Base-by-base conservation (phyloP, 2,329 filamentous ascomycete genomes). In the Lachnellula cervina region DNA sequence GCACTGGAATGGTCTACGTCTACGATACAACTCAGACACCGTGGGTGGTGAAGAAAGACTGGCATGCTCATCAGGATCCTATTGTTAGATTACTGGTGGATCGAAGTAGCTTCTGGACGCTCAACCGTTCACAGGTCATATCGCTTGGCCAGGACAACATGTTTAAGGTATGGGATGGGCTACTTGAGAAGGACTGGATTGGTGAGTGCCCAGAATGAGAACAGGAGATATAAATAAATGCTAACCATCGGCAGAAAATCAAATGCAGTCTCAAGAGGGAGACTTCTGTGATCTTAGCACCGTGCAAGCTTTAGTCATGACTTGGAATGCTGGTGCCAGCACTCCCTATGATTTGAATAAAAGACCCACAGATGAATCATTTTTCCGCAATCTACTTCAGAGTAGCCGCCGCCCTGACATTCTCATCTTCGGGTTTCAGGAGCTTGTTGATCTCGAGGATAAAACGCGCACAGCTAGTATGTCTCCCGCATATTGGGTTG, bases 241-340 rank as follows among this genome's bases (percentile, higher is more conserved):
- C 34, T 56, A 23, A 52, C 57, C 21, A 16, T 46, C 9, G 47
- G 43, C 49, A 82, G 92, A 97, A 72, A 77, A 80, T 37, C 83
- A 90, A 60, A 96, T 99, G 91, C 90, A 95, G 68, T 80, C 81
- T 34, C 84, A 86, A 59, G 92, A 97, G 66, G 78, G 81, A 0
- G 82, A 94, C 49, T 97, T 90, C 68, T 97, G 92, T 75, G 80
- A 82, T 28, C 96, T 97, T 70, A 81, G 91, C 52, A 86, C 95
- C 64, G 77, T 97, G 55, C 87, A 84, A 49, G 86, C 89, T 13
- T 77, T 90, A 38, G 83, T 96, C 25, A 80, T 97, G 76, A 97
- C 92, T 0, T 99, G 94, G 94, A 99, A 99, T 70, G 93, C 92
- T 1, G 94, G 94, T 1, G 94, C 94, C n/a, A 87, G 88, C 16